Percentiles rank a stretch among this genome's conserved stretches.
phyloP scores from a whole-genome alignment of 2,329 filamentous ascomycete species.

The Penicillium griseofulvum region DNA sequence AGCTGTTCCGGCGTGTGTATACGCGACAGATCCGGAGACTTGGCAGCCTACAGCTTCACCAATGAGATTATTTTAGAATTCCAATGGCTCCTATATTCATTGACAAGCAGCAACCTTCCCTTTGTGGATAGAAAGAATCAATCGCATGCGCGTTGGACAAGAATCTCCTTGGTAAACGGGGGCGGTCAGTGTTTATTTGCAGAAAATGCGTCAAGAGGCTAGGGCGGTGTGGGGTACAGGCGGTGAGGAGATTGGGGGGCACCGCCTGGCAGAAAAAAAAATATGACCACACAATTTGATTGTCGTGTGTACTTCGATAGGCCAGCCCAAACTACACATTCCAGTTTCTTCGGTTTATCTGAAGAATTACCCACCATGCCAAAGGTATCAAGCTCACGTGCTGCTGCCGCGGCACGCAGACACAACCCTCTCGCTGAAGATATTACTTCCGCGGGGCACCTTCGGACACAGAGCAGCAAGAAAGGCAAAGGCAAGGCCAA shows the following conservation, averaged over 20 bases:
- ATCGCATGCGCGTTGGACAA: neutral
- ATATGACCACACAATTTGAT: conserved; percentile 39
- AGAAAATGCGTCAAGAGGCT: neutral
- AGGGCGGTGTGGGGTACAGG: neutral
- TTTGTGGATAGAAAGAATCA: neutral
- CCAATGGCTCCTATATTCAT: neutral
- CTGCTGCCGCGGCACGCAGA: conserved; percentile 60
- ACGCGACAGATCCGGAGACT: neutral
- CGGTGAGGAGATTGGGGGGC: conserved; percentile 12
- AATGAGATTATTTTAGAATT: neutral
- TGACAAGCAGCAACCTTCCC: neutral
- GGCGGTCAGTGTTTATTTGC: conserved; percentile 5
- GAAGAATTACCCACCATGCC: conserved; percentile 60
- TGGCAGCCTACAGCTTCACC: neutral
- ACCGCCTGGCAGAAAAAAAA: conserved; percentile 34
- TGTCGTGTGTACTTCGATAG: conserved; percentile 23
- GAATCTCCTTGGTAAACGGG: neutral
- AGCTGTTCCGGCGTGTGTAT: neutral
- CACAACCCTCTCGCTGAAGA: conserved; percentile 94
- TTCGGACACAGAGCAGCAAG: conserved; percentile 70
- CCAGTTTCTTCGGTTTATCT: neutral
- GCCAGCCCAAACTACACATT: conserved; percentile 1
- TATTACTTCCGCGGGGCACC: conserved; percentile 65
- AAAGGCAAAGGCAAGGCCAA: conserved; percentile 65
- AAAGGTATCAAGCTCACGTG: conserved; percentile 64